phyloP scores from a whole-genome alignment of 495 filamentous ascomycete genomes.

The Hypomontagnella submonticulosa region DNA sequence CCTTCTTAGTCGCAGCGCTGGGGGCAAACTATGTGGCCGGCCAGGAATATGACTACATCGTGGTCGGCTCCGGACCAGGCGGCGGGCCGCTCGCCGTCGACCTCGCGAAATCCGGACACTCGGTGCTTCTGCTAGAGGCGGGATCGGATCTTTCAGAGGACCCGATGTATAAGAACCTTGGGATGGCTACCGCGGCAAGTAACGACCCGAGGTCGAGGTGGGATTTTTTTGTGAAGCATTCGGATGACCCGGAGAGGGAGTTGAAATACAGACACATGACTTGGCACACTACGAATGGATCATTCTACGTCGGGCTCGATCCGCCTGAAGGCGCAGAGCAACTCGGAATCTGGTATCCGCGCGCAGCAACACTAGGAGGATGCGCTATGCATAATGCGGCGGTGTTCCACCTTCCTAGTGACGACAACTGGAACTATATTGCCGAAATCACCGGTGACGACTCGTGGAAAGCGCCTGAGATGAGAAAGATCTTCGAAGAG shows the following conservation, averaged over 20 bases:
- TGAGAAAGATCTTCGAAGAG: conserved; percentile 50
- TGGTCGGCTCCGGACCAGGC: conserved; percentile 69
- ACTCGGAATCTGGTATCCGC: conserved; percentile 51
- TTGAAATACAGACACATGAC: conserved; percentile 52
- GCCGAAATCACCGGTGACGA: conserved; percentile 52
- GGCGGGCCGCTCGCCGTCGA: conserved; percentile 67
- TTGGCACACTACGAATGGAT: conserved; percentile 48
- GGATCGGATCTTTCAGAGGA: conserved; percentile 65
- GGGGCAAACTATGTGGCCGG: conserved; percentile 20
- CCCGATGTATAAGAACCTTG: conserved; percentile 42
- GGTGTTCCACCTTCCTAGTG: conserved; percentile 40
- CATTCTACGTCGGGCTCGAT: conserved; percentile 53
- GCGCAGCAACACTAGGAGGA: conserved; percentile 48
- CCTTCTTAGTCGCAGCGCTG: conserved; percentile 12
- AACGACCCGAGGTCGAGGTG: conserved; percentile 52
- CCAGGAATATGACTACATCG: conserved; percentile 65
- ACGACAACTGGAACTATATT: conserved; percentile 50
- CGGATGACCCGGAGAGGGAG: conserved; percentile 48
- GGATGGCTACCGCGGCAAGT: conserved; percentile 25
- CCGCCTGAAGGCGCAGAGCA: conserved; percentile 49
- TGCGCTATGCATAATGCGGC: conserved; percentile 48
- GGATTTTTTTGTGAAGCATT: conserved; percentile 60
- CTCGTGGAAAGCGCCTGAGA: conserved; percentile 51
- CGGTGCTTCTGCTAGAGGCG: conserved; percentile 67
- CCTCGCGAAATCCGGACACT: conserved; percentile 64